These are phyloP conservation scores for Neurospora africana DNA, from an alignment of 495 filamentous ascomycete species.

Conservation along the genomic window DNA sequence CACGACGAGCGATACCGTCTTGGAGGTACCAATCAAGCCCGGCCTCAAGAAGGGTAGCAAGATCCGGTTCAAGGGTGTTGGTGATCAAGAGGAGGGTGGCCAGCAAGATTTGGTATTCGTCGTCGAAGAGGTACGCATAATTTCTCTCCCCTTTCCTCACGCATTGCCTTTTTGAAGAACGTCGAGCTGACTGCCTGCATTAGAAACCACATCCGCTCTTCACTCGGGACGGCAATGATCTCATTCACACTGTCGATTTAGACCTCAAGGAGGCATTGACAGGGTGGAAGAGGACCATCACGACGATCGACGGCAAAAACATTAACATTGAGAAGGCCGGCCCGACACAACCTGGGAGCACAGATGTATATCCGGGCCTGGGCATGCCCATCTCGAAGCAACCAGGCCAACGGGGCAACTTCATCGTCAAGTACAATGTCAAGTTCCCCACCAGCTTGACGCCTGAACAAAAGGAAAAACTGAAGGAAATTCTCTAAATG, in stretches of 20 bases:
- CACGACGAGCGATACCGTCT: constrained; percentile 73
- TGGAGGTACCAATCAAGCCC: constrained; percentile 90
- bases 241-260: constrained; percentile 64
- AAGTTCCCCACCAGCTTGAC: constrained; percentile 76
- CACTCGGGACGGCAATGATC: constrained; percentile 76
- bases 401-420: constrained; percentile 69
- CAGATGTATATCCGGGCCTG: constrained; percentile 68
- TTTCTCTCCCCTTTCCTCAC: neutral
- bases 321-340: constrained; percentile 65
- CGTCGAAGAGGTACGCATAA: constrained; percentile 68
- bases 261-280: constrained; percentile 95
- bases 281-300: constrained; percentile 80
- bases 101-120: constrained; percentile 93
- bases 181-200: neutral
- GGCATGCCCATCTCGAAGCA: constrained; percentile 94
- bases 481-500: constrained; percentile 62
- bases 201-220: constrained; percentile 79
- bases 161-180: neutral
- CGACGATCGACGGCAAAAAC: constrained; percentile 88
- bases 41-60: constrained; percentile 93
- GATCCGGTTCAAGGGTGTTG: constrained; percentile 92
- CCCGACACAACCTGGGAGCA: constrained; percentile 71
- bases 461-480: constrained; percentile 58
- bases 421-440: constrained; percentile 83
- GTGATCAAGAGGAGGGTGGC: constrained; percentile 95